Conservation (phyloP, 148 eudicot species). For the Bassia scoparia region DNA sequence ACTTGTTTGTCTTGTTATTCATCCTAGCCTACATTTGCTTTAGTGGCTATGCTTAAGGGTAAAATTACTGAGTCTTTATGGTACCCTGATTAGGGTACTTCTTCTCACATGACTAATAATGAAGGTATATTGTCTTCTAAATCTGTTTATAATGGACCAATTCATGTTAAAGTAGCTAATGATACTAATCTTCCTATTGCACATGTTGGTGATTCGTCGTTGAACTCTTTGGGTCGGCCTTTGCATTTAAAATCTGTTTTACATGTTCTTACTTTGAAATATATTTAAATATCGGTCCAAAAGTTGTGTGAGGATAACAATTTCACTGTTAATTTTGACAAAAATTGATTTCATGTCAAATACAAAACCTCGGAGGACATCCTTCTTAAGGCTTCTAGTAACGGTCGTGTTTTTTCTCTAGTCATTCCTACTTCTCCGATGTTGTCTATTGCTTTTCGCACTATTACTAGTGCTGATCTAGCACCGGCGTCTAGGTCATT, state of each 20-base stretch:
- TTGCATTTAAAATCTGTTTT: not conserved
- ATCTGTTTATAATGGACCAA: not conserved
- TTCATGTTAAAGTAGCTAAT: not conserved
- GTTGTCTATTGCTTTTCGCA: not conserved
- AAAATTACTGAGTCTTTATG: not conserved
- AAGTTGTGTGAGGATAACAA: slow-evolving; percentile 7
- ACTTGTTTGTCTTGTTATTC: too few relatives aligned
- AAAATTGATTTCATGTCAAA: slow-evolving; percentile 3
- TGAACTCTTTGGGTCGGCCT: not conserved
- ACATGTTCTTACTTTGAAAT: not conserved
- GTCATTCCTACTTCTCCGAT: not conserved
- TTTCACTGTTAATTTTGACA: not conserved
- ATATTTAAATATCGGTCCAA: not conserved
- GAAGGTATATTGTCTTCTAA: slow-evolving; percentile 16
- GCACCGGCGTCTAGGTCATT: not conserved
- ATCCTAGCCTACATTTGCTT: too few relatives aligned
- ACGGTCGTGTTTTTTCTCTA: not conserved
- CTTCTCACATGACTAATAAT: slow-evolving; percentile 6
- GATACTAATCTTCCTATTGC: not conserved
- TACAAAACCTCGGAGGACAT: slow-evolving; percentile 3
- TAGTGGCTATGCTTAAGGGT: too few relatives aligned
- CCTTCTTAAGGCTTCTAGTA: slow-evolving; percentile 11
- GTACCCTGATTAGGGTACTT: slow-evolving; percentile 7
- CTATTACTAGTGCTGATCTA: not conserved
- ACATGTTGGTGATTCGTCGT: not conserved